Conservation (phyloP, 1,284 basidiomycete species). For the Macrocystidia cucumis region DNA sequence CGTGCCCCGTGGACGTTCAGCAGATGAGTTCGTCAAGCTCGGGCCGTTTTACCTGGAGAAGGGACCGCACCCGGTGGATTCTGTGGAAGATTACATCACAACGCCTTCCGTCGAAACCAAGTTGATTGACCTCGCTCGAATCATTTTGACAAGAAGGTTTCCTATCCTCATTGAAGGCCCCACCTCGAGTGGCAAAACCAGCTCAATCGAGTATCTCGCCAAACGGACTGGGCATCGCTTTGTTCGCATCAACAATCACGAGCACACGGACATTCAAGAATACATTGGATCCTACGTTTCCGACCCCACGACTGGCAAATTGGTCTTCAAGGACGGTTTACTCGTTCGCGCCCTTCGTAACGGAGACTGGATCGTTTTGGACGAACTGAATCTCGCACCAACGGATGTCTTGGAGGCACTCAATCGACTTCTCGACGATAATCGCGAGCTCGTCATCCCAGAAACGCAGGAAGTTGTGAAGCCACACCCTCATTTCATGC, state of each 20-base stretch:
- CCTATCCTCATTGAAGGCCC: conserved; percentile 98
- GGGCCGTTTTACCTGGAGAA: conserved; percentile 89
- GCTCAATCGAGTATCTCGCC: conserved; percentile 94
- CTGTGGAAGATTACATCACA: conserved; percentile 81
- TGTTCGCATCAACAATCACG: conserved; percentile 99
- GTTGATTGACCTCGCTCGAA: conserved; percentile 87
- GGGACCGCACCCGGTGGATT: conserved; percentile 62
- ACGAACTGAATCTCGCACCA: conserved; percentile 96
- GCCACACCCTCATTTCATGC: conserved; percentile 95
- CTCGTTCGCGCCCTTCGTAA: conserved; percentile 88
- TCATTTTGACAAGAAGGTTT: conserved; percentile 84
- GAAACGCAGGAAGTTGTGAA: conserved; percentile 94
- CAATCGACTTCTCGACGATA: conserved; percentile 95
- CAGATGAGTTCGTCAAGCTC: conserved; percentile 71
- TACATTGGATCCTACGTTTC: conserved; percentile 97
- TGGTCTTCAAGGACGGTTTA: conserved; percentile 92
- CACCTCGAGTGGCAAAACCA: conserved; percentile 97
- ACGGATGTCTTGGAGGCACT: conserved; percentile 98
- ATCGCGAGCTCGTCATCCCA: conserved; percentile 92
- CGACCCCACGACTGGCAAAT: conserved; percentile 85
- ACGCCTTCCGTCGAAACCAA: conserved; percentile 97
- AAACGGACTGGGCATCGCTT: conserved; percentile 92
- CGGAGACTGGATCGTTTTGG: conserved; percentile 98
- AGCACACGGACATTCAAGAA: conserved; percentile 99
- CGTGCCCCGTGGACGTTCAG: conserved; percentile 38